These are phyloP conservation scores for Castanospermum australe DNA, from an alignment of 306 rosid species.

Conservation along the genomic window DNA sequence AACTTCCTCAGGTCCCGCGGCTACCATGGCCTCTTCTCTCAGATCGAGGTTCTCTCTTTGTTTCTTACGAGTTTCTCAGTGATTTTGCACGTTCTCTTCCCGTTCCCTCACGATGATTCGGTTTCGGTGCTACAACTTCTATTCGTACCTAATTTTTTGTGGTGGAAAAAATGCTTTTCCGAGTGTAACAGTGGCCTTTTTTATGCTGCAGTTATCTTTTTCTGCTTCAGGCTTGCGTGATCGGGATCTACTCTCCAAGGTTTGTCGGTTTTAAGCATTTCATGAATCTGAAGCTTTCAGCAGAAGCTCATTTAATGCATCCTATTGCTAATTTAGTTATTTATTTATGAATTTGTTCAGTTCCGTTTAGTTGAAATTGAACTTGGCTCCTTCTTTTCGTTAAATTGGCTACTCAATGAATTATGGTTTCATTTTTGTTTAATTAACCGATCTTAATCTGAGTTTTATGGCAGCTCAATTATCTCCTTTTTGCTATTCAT, in stretches of 20 bases:
- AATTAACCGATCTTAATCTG: not conserved
- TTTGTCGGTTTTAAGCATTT: conserved; percentile 45
- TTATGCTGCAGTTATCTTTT: conserved; percentile 66
- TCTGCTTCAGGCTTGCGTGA: conserved; percentile 80
- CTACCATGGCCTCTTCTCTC: conserved; percentile 77
- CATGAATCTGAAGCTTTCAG: conserved; percentile 7
- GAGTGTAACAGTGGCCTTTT: conserved; percentile 2
- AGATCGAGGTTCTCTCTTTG: conserved; percentile 83
- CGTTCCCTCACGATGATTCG: not conserved
- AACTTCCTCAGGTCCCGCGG: conserved; percentile 72
- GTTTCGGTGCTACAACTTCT: not conserved
- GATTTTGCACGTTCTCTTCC: not conserved
- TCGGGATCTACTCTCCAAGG: conserved; percentile 92
- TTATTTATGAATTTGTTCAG: not conserved
- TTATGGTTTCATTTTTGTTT: not conserved
- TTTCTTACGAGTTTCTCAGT: not conserved
- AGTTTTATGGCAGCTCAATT: not conserved
- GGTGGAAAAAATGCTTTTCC: not conserved
- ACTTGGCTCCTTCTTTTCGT: not conserved
- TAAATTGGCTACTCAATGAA: not conserved
- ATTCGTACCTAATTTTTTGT: not conserved
- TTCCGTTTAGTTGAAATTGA: not conserved
- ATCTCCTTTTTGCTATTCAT: not conserved
- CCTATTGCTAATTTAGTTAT: not conserved
- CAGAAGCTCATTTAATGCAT: not conserved